Conservation (phyloP, 2,329 filamentous ascomycete species). For the Fusarium praegraminearum region DNA sequence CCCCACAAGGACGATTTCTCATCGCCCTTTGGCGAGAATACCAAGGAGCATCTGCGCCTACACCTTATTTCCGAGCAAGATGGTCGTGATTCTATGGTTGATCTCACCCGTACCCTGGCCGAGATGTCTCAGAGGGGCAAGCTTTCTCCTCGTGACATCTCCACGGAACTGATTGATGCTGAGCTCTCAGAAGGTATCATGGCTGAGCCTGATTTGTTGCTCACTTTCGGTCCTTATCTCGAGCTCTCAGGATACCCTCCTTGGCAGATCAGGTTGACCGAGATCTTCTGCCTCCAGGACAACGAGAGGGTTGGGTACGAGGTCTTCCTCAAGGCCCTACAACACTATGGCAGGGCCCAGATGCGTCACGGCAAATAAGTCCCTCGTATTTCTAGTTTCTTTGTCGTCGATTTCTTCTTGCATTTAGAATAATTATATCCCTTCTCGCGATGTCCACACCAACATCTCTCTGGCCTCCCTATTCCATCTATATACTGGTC, state of each 20-base stretch:
- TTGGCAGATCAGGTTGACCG: slow-evolving; percentile 94
- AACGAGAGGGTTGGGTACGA: slow-evolving; percentile 92
- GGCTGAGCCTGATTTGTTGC: slow-evolving; percentile 87
- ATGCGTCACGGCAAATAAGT: slow-evolving; percentile 81
- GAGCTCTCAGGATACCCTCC: slow-evolving; percentile 93
- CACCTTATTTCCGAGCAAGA: slow-evolving; percentile 89
- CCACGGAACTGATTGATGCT: slow-evolving; percentile 85
- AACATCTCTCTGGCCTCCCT: slow-evolving; percentile 63
- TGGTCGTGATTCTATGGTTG: slow-evolving; percentile 92
- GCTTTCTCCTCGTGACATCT: slow-evolving; percentile 84
- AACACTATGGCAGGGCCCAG: slow-evolving; percentile 86
- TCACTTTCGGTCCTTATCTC: slow-evolving; percentile 87
- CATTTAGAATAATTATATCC: slow-evolving; percentile 32
- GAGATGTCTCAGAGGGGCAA: slow-evolving; percentile 96
- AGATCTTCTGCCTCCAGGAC: slow-evolving; percentile 86
- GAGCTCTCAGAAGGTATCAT: slow-evolving; percentile 85
- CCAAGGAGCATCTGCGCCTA: slow-evolving; percentile 64
- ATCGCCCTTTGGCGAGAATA: slow-evolving; percentile 47
- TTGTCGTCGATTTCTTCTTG: slow-evolving; percentile 3
- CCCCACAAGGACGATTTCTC: slow-evolving; percentile 57
- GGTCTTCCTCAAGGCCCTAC: slow-evolving; percentile 86
- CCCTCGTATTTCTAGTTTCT: neutral
- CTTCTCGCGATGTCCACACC: slow-evolving; percentile 51
- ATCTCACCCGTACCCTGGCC: slow-evolving; percentile 91
- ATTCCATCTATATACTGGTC: slow-evolving; percentile 77